Evolutionary conservation across 768 basidiomycete genomes (phyloP).

Genomic region (Suillus americanus): DNA sequence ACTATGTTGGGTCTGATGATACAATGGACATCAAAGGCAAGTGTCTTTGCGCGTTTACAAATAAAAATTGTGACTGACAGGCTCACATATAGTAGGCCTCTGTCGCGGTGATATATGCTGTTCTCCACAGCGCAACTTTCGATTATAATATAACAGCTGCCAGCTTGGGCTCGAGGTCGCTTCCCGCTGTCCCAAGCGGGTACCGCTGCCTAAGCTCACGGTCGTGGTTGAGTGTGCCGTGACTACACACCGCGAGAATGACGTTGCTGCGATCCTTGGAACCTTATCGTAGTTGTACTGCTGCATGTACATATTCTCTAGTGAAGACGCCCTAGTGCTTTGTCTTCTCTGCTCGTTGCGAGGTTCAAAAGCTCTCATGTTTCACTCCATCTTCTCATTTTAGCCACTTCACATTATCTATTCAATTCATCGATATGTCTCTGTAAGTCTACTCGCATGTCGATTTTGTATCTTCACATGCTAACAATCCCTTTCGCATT

Average conservation of each 20-base stretch:
- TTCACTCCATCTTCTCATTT: not conserved
- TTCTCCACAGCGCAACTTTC: not conserved
- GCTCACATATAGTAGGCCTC: not conserved
- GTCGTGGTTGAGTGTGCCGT: not conserved
- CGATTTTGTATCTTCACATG: not conserved
- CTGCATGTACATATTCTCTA: not conserved
- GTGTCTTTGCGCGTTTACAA: not conserved
- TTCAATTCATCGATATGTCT: not conserved
- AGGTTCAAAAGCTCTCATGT: not conserved
- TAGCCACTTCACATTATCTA: too few relatives aligned
- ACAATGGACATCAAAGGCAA: not conserved
- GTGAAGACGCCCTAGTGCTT: not conserved
- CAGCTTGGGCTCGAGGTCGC: not conserved
- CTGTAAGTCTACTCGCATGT: not conserved
- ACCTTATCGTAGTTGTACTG: not conserved
- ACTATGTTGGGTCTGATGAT: not conserved
- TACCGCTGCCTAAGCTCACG: not conserved
- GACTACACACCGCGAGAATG: not conserved
- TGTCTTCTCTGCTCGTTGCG: not conserved
- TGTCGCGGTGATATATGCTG: too few relatives aligned
- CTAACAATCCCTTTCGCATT: not conserved
- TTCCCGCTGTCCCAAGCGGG: not conserved
- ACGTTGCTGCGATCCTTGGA: not conserved
- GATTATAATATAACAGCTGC: too few relatives aligned
- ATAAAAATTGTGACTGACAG: not conserved